Percentiles rank a stretch among this genome's conserved stretches.
phyloP scores from a whole-genome alignment of 257 asterid species.

The Lavandula angustifolia region DNA sequence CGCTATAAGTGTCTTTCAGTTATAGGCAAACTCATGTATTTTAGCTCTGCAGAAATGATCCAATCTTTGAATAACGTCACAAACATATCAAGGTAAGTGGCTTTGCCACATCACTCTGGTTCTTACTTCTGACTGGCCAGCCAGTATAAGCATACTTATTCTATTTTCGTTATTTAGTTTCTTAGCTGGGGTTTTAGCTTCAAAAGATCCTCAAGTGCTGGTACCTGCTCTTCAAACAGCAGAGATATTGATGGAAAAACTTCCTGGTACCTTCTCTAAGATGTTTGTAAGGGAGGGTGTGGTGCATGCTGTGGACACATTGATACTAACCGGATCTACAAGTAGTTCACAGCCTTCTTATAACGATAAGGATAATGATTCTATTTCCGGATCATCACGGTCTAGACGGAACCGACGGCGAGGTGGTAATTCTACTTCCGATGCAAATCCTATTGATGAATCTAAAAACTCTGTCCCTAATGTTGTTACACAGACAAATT shows the following conservation, averaged over 20 bases:
- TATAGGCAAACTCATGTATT: slow-evolving; percentile 94
- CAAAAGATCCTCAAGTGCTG: slow-evolving; percentile 99
- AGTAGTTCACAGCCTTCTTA: slow-evolving; percentile 57
- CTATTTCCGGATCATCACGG: slow-evolving; percentile 75
- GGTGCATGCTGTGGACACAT: slow-evolving; percentile 86
- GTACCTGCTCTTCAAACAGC: slow-evolving; percentile 96
- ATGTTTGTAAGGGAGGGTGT: slow-evolving; percentile 97
- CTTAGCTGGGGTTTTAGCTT: slow-evolving; percentile 96
- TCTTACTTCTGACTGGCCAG: slow-evolving; percentile 16
- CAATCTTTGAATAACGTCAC: slow-evolving; percentile 67
- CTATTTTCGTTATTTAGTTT: slow-evolving; percentile 52
- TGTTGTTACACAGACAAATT: slow-evolving; percentile 53
- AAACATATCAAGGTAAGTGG: slow-evolving; percentile 78
- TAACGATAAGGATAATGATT: slow-evolving; percentile 77
- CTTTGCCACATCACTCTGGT: slow-evolving; percentile 25
- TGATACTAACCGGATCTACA: slow-evolving; percentile 58
- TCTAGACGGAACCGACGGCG: slow-evolving; percentile 84
- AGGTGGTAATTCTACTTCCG: slow-evolving; percentile 56
- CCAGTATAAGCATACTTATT: slow-evolving; percentile 25
- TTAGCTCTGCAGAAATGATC: slow-evolving; percentile 84
- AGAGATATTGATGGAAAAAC: slow-evolving; percentile 95
- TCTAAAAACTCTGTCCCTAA: slow-evolving; percentile 47
- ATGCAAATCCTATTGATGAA: slow-evolving; percentile 58
- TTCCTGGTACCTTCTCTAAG: slow-evolving; percentile 83
- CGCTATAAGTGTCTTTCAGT: slow-evolving; percentile 98